Percentiles rank a stretch among this genome's conserved stretches.
phyloP scores from a whole-genome alignment of 1,284 basidiomycete species.

The Ustilago curta region DNA sequence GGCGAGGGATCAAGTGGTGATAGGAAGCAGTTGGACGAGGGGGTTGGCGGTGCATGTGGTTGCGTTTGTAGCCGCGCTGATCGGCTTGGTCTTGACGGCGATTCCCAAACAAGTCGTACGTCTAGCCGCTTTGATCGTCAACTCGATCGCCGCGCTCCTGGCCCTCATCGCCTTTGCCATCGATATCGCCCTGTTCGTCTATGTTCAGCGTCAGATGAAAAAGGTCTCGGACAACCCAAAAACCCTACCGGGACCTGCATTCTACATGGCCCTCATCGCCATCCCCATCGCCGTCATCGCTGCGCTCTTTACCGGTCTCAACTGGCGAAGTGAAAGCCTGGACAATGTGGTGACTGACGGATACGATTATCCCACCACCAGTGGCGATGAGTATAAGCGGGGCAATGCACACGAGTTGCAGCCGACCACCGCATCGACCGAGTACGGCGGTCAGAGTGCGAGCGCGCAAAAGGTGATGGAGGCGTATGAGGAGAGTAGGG shows the following conservation, averaged over 20 bases:
- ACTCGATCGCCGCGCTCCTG: conserved; percentile 16
- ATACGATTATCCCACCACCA: conserved; percentile 20
- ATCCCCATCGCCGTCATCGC: conserved; percentile 30
- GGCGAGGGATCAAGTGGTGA: conserved; percentile 19
- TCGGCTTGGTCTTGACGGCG: conserved; percentile 30
- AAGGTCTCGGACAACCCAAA: conserved; percentile 11
- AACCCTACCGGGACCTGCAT: conserved; percentile 30
- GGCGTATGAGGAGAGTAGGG: conserved; percentile 34
- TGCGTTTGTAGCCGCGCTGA: conserved; percentile 32
- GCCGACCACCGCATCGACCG: conserved; percentile 17
- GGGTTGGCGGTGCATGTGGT: conserved; percentile 52
- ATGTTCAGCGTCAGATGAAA: conserved; percentile 32
- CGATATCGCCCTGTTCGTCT: conserved; percentile 41
- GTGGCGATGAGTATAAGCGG: no score
- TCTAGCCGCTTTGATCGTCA: conserved; percentile 28
- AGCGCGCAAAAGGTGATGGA: conserved; percentile 37
- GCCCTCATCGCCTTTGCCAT: conserved; percentile 35
- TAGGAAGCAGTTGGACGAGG: conserved; percentile 41
- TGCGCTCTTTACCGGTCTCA: conserved; percentile 10
- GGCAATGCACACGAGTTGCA: conserved; percentile 20
- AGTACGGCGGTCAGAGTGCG: not conserved
- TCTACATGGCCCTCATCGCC: conserved; percentile 47
- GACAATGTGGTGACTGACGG: conserved; percentile 17
- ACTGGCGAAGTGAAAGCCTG: conserved; percentile 24
- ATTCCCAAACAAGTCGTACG: conserved; percentile 28